Base-by-base conservation (phyloP, 2,329 filamentous ascomycete genomes). In the Ophiostoma quercus region DNA sequence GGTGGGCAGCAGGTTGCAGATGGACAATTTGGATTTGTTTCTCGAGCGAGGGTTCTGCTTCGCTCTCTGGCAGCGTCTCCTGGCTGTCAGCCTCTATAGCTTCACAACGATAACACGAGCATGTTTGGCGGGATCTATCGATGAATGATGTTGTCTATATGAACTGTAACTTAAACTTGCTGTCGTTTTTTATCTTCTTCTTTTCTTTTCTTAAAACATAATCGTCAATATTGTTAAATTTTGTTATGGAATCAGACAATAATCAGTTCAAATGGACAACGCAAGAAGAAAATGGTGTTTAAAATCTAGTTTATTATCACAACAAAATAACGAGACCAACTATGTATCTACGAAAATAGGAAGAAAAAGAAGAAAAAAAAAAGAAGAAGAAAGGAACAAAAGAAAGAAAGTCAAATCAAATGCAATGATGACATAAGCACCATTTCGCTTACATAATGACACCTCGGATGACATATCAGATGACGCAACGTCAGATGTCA, bases 21-120 rank as follows among this genome's bases (percentile, higher is more conserved):
- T 32, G 25, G 57, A 34, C 25, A 32, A 32, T 25, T 32, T 32
- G 57, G 22, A 32, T 32, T 19, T 62, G 25, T 29, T 62, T 19
- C 43, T 47, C 43, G 43, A 16, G 51, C 9, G 9, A 25, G 19
- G 51, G 51, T 25, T 29, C 22, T 3, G 51, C 8, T 25, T 57
- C 11, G 51, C 51, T 57, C n/a, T 57, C 22, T 57, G 51, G 22
- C 51, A 57, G 51, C 22, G 22, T 57, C 22, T 29, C 22, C 51
- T 57, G 11, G n/a, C 51, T 57, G 51, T 14, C 51, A 57, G 51
- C 57, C 14, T 62, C 57, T 32, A 62, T 62, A 62, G 57, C 57
- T 62, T 62, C n/a, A 62, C 25, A 32, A 32, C 25, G 14, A 32
- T 62, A 34, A 62, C 32, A 62, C 57, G 25, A 62, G 57, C 57